Conservation (phyloP, 2,329 filamentous ascomycete genomes). For the Penicillium brevicompactum region DNA sequence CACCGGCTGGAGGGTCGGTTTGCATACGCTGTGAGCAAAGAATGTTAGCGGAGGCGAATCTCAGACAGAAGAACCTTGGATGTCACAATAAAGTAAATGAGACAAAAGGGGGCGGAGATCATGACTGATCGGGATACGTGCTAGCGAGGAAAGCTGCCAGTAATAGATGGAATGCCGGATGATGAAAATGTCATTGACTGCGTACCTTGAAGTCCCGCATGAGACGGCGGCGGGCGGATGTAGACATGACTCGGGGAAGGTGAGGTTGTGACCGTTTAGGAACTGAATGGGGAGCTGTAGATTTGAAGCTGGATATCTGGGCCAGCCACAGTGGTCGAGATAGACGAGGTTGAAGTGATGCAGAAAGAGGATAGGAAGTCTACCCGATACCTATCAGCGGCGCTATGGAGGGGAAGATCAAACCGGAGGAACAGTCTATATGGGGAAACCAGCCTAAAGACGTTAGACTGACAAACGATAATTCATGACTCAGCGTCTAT, state of each 20-base stretch:
- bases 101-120: neutral
- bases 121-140: no score
- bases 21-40: slow-evolving; percentile 79
- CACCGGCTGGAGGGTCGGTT: slow-evolving; percentile 93
- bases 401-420: slow-evolving; percentile 17
- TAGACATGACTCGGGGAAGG: slow-evolving; percentile 66
- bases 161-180: neutral
- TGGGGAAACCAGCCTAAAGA: slow-evolving; percentile 17
- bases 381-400: neutral
- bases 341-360: neutral
- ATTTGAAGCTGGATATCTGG: neutral
- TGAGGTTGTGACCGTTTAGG: neutral
- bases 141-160: neutral
- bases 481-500: slow-evolving; percentile 8
- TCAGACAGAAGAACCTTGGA: neutral
- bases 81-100: neutral
- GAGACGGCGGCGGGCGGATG: slow-evolving; percentile 88
- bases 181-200: neutral
- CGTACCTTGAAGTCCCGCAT: slow-evolving; percentile 99
- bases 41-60: slow-evolving; percentile 17
- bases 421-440: slow-evolving; percentile 17
- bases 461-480: neutral
- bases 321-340: neutral
- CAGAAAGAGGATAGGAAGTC: neutral
- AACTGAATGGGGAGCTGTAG: neutral